A percentile compares a stretch with the other conserved stretches of the same genome.
phyloP scores from a whole-genome alignment of 176 grass and related monocot species.

The Carex scoparia region DNA sequence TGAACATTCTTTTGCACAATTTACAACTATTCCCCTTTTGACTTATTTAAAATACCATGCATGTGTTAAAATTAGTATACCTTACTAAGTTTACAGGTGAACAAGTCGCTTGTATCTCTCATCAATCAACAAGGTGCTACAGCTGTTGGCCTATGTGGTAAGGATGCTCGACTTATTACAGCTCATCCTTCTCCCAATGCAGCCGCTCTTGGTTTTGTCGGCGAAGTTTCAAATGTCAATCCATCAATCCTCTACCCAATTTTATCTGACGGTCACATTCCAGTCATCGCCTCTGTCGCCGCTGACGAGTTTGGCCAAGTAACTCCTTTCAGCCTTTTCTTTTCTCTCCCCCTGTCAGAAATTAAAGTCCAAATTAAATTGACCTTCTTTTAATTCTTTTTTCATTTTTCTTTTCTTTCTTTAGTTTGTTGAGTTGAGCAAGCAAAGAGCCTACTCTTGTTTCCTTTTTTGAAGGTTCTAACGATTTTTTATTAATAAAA shows the following conservation, averaged over 20 bases:
- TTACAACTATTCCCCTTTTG: not conserved
- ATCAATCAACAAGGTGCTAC: slow-evolving; percentile 60
- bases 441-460: too few relatives aligned
- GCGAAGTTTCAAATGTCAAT: slow-evolving; percentile 59
- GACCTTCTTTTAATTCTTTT: not conserved
- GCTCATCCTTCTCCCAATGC: slow-evolving; percentile 47
- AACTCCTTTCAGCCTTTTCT: not conserved
- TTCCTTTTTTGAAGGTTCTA: too few relatives aligned
- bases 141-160: slow-evolving; percentile 67
- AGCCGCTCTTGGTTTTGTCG: slow-evolving; percentile 57
- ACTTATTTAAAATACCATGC: not conserved
- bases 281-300: slow-evolving; percentile 79
- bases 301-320: slow-evolving; percentile 43
- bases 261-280: slow-evolving; percentile 59
- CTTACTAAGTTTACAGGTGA: slow-evolving; percentile 23
- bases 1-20: too few relatives aligned
- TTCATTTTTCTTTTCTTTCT: not conserved
- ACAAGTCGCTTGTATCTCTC: slow-evolving; percentile 82
- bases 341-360: not conserved
- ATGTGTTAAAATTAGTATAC: not conserved
- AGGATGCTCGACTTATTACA: slow-evolving; percentile 67
- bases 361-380: too few relatives aligned
- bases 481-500: too few relatives aligned
- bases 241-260: slow-evolving; percentile 55
- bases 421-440: not conserved